phyloP scores from a whole-genome alignment of 164 flowering plant species.

The Vitis vinifera region ASM3070453v1 NC_081806.1:6263001-6263500 shows the following conservation, averaged over 20 bases:
- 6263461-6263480: background rate
- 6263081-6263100: no score
- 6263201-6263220: slow-evolving; percentile 60
- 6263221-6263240: slow-evolving; percentile 59
- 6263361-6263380: slow-evolving; percentile 86
- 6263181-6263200: no score
- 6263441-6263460: background rate
- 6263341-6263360: slow-evolving; percentile 85
- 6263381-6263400: background rate
- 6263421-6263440: background rate
- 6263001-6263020: slow-evolving; percentile 90
- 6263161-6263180: background rate
- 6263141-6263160: background rate
- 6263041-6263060: slow-evolving; percentile 59
- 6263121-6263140: background rate
- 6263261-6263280: slow-evolving; percentile 38
- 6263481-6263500: slow-evolving; percentile 38
- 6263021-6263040: slow-evolving; percentile 95
- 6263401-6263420: background rate
- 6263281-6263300: slow-evolving; percentile 66
- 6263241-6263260: slow-evolving; percentile 50
- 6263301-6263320: slow-evolving; percentile 63
- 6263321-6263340: slow-evolving; percentile 71
- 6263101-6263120: no score
- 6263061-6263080: no score